A percentile compares a stretch with the other conserved stretches of the same genome.
These are phyloP conservation scores for Jamesozyma piceae DNA, from an alignment of 805 yeast species.

Conservation along the genomic window DNA sequence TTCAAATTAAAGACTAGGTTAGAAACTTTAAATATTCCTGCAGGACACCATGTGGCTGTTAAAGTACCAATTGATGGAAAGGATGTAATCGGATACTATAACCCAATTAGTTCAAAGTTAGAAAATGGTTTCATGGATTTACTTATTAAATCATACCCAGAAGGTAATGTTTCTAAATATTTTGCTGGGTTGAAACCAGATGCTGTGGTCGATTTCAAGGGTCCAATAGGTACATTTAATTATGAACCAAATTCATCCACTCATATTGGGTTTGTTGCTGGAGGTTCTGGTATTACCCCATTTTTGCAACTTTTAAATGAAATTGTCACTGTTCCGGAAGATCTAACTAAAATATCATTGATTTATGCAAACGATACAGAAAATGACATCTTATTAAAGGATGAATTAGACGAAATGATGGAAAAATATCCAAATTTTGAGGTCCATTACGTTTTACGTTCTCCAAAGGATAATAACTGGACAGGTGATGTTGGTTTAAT, in stretches of 20 bases:
- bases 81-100: conserved; percentile 49
- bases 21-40: conserved; percentile 56
- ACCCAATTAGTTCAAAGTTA: conserved; percentile 63
- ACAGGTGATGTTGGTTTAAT: conserved; percentile 50
- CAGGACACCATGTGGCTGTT: conserved; percentile 69
- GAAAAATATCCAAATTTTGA: conserved; percentile 52
- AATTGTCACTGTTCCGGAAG: conserved; percentile 60
- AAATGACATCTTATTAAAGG: conserved; percentile 64
- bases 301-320: conserved; percentile 70
- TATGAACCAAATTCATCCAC: conserved; percentile 51
- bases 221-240: conserved; percentile 68
- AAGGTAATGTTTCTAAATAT: conserved; percentile 58
- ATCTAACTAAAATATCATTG: conserved; percentile 49
- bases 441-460: conserved; percentile 49
- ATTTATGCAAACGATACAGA: conserved; percentile 68
- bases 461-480: conserved; percentile 44
- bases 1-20: conserved; percentile 53
- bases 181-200: conserved; percentile 60
- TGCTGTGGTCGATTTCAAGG: conserved; percentile 59
- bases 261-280: conserved; percentile 63
- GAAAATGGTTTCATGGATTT: conserved; percentile 71
- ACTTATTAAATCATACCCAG: conserved; percentile 63
- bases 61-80: conserved; percentile 31
- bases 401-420: conserved; percentile 63
- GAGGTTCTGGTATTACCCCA: conserved; percentile 88